These are phyloP conservation scores for Suillus lakei DNA, from an alignment of 768 basidiomycete species.

Conservation along the genomic window DNA sequence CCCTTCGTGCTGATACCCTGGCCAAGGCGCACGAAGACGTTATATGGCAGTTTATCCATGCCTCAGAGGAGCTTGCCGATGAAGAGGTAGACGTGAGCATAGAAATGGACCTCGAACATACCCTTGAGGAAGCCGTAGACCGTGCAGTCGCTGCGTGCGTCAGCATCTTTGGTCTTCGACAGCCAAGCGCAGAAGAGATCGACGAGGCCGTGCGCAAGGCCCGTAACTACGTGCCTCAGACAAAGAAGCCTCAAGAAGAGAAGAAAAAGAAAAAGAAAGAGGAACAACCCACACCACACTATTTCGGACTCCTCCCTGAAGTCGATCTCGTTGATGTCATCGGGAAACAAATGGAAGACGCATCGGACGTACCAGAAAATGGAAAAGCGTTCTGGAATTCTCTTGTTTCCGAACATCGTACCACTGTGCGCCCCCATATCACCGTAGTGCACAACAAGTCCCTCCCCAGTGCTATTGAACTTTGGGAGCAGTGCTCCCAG, in stretches of 20 bases:
- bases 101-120: constrained; percentile 65
- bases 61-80: constrained; percentile 61
- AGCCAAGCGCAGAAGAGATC: constrained; percentile 62
- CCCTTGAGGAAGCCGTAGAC: constrained; percentile 57
- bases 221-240: constrained; percentile 43
- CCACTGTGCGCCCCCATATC: constrained; percentile 74
- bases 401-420: constrained; percentile 50
- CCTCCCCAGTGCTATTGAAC: constrained; percentile 34
- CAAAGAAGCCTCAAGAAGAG: constrained; percentile 36
- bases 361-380: constrained; percentile 32
- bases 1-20: constrained; percentile 61
- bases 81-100: constrained; percentile 70
- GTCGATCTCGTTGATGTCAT: constrained; percentile 61
- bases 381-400: constrained; percentile 52
- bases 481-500: constrained; percentile 48
- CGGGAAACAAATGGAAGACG: constrained; percentile 40
- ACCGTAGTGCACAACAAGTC: constrained; percentile 79
- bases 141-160: constrained; percentile 64
- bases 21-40: constrained; percentile 73
- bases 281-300: constrained; percentile 50
- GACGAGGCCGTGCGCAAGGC: constrained; percentile 46
- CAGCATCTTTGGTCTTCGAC: too few species aligned
- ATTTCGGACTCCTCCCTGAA: constrained; percentile 82
- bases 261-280: constrained; percentile 37
- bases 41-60: constrained; percentile 77